phyloP scores from a whole-genome alignment of 129 eudicot species.

The Arctium minus region DNA sequence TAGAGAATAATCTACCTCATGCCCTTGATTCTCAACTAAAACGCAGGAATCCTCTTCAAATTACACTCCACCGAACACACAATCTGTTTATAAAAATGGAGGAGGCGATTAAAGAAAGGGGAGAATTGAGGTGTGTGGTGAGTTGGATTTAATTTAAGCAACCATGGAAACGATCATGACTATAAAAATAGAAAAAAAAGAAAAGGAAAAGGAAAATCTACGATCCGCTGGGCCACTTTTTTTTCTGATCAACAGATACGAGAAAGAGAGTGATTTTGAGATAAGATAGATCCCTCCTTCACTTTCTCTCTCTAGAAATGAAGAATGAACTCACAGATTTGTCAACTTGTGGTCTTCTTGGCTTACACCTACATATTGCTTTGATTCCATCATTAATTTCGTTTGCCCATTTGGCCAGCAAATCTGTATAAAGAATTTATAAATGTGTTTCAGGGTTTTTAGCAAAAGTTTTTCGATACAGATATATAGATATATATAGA shows the following conservation, averaged over 20 bases:
- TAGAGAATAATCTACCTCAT: slow-evolving; percentile 26
- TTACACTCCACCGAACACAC: slow-evolving; percentile 4
- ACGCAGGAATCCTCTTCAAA: slow-evolving; percentile 14
- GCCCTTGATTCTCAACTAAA: slow-evolving; percentile 10
- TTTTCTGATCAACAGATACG: slow-evolving; percentile 40
- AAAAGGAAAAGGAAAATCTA: slow-evolving; percentile 7
- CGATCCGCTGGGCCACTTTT: slow-evolving; percentile 47
- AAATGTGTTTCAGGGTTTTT: slow-evolving; percentile 39
- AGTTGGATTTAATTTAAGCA: slow-evolving; percentile 9
- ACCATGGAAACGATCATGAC: slow-evolving; percentile 11
- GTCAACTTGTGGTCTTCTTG: slow-evolving; percentile 49
- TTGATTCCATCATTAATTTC: slow-evolving; percentile 51
- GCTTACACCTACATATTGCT: slow-evolving; percentile 16
- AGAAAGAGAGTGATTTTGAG: slow-evolving; percentile 33
- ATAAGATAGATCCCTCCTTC: slow-evolving; percentile 37
- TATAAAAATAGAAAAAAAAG: slow-evolving; percentile 2
- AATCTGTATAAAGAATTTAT: slow-evolving; percentile 17
- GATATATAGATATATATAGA: slow-evolving; percentile 4
- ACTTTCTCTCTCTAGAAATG: slow-evolving; percentile 18
- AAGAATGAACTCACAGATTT: slow-evolving; percentile 48
- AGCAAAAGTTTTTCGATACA: slow-evolving; percentile 13
- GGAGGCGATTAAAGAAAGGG: slow-evolving; percentile 9
- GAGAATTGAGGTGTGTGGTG: slow-evolving; percentile 22
- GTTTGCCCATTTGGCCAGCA: slow-evolving; percentile 40
- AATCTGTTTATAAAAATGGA: neutral